phyloP scores from a whole-genome alignment of 208 protist species.

The Trypanosoma avium region DNA sequence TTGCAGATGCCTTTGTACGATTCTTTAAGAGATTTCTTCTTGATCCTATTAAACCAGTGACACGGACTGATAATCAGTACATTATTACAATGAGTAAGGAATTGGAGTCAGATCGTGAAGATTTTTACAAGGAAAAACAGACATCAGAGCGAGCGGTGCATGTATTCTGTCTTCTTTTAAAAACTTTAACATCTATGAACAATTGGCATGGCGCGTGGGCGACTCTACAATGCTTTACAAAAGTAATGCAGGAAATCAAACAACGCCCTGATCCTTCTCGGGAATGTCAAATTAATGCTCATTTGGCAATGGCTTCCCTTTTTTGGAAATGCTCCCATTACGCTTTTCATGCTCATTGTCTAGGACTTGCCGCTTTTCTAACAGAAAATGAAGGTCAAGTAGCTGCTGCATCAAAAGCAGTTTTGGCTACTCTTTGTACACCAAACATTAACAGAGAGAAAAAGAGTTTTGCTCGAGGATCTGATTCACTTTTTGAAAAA shows the following conservation, averaged over 20 bases:
- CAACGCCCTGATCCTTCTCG: constrained; percentile 12
- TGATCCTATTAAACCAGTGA: constrained; percentile 27
- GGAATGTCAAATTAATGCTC: constrained; percentile 32
- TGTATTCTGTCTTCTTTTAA: constrained; percentile 59
- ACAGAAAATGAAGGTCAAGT: constrained; percentile 31
- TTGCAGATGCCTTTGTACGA: constrained; percentile 35
- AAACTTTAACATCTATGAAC: constrained; percentile 39
- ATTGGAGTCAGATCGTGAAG: constrained; percentile 40
- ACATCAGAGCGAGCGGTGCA: constrained; percentile 39
- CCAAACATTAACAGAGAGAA: constrained; percentile 42
- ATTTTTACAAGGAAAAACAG: constrained; percentile 52
- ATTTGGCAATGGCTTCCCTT: constrained; percentile 60
- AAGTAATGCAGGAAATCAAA: constrained; percentile 47
- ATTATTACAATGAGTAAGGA: constrained; percentile 27
- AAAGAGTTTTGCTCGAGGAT: constrained; percentile 50
- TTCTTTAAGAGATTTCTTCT: constrained; percentile 52
- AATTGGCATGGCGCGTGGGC: constrained; percentile 52
- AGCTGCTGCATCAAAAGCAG: constrained; percentile 44
- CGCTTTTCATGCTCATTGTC: constrained; percentile 75
- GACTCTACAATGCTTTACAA: constrained; percentile 57
- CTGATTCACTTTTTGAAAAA: constrained; percentile 31
- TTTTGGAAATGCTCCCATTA: constrained; percentile 69
- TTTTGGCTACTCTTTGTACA: constrained; percentile 68
- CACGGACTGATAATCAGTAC: constrained; percentile 25
- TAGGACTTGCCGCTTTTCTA: constrained; percentile 45